Evolutionary conservation across 192 early-diverging fungal genomes (phyloP).

Genomic region (Coemansia aciculifera): DNA sequence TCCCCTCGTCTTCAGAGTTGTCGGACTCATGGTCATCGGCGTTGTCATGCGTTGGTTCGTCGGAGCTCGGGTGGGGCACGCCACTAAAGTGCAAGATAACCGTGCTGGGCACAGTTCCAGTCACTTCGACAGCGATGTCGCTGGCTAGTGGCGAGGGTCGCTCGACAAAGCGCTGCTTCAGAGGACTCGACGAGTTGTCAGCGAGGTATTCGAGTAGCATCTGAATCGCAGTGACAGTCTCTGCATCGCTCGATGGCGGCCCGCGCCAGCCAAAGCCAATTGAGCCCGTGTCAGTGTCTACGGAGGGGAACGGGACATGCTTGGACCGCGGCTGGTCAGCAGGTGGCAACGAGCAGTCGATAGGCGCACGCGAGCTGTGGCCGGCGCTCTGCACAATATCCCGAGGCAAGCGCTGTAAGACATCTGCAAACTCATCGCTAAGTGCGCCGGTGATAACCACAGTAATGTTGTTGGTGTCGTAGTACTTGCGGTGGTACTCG

Average conservation of each 20-base stretch:
- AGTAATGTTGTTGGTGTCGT: constrained; percentile 70
- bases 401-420: constrained; percentile 33
- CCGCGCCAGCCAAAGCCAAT: constrained; percentile 74
- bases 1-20: constrained; percentile 16
- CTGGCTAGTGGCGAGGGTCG: constrained; percentile 62
- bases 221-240: constrained; percentile 63
- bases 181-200: constrained; percentile 68
- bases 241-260: constrained; percentile 63
- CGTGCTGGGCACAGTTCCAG: constrained; percentile 56
- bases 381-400: constrained; percentile 29
- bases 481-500: constrained; percentile 74
- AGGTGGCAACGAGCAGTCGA: constrained; percentile 29
- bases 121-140: constrained; percentile 61
- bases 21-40: constrained; percentile 24
- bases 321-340: not conserved
- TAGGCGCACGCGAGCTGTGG: constrained; percentile 23
- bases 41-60: constrained; percentile 30
- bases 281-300: constrained; percentile 65
- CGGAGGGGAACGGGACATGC: constrained; percentile 58
- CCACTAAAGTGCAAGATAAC: constrained; percentile 68
- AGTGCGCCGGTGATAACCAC: constrained; percentile 64
- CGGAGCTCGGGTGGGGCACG: constrained; percentile 48
- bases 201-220: constrained; percentile 73
- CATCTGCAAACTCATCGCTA: constrained; percentile 39
- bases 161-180: constrained; percentile 79